Percentiles rank a stretch among this genome's conserved stretches.
phyloP scores from a whole-genome alignment of 2,329 filamentous ascomycete genomes.

The Bretziella fagacearum region DNA sequence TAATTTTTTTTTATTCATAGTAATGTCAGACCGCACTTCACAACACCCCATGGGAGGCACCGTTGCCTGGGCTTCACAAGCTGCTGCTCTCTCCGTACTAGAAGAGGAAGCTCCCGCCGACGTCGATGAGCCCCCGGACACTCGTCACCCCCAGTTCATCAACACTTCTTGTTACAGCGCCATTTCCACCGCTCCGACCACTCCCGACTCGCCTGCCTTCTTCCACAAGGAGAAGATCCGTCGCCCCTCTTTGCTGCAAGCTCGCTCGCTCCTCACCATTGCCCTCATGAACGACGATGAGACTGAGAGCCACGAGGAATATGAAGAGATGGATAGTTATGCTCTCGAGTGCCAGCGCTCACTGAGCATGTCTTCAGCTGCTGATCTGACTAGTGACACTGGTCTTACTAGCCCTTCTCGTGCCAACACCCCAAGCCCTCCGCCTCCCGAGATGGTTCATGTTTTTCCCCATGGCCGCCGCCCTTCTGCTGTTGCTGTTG shows the following conservation, averaged over 20 bases:
- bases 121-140: conserved; percentile 16
- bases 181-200: not conserved
- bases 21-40: conserved; percentile 12
- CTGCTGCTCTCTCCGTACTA: conserved; percentile 9
- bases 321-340: conserved; percentile 43
- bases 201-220: not conserved
- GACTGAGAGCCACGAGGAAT: conserved; percentile 28
- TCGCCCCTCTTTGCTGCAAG: conserved; percentile 10
- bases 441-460: conserved; percentile 43
- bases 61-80: conserved; percentile 14
- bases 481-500: conserved; percentile 10
- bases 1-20: not conserved
- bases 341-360: conserved; percentile 19
- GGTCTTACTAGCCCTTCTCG: conserved; percentile 79
- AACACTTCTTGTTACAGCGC: conserved; percentile 2
- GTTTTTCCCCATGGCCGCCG: conserved; percentile 16
- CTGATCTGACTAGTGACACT: conserved; percentile 87
- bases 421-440: conserved; percentile 75
- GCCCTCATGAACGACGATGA: conserved; percentile 57
- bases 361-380: conserved; percentile 59
- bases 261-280: conserved; percentile 61
- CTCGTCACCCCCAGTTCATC: conserved; percentile 1
- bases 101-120: conserved; percentile 15
- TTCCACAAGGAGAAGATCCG: conserved; percentile 20
- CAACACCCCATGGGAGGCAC: conserved; percentile 7